Evolutionary conservation across 257 asterid genomes (phyloP), one percentile per base, ranked within the genome.

Genomic region (Mitragyna speciosa): DNA sequence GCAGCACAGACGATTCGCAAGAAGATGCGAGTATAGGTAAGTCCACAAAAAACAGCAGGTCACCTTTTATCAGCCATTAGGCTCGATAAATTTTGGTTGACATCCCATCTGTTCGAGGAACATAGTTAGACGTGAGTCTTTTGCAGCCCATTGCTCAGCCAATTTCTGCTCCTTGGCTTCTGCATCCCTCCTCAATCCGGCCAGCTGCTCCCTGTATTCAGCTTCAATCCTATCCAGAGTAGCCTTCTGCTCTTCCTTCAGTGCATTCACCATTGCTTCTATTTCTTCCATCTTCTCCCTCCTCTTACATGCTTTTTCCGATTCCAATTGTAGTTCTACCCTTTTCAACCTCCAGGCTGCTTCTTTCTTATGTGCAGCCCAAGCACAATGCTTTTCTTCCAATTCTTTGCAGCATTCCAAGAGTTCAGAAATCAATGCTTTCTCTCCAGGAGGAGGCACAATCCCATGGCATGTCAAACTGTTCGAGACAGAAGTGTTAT

Each of bases 61-160:
- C 22, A 45, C 26, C 9, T 26, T 48, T 41, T 69, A 86, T 56
- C 86, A 84, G n/a, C 81, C 90, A 63, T 85, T 89, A 16, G 88
- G 87, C 49, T 89, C 93, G 19, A 74, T 52, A 26, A 76, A 72
- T 12, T 84, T 78, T 30, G 91, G 76, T 48, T 88, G 84, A 24
- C 90, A 87, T 12, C 96, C 96, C 86, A 90, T 87, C 82, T 90
- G 97, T 80, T 95, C 96, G 22, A 95, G 90, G 78, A 93, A 90
- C 87, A 82, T 89, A 0, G 90, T 84, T 28, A 95, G 84, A 58
- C 92, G 94, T 1, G 82, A 6, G 83, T 95, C 97, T 85, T 91
- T 95, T 0, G 94, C 90, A 4, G 95, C 90, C 99, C 98, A 95
- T 64, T 94, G 98, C 83, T 95, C 98, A 0, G 96, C 95, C 83